Conservation (phyloP, 169 alveolate species). For the Cryptosporidium muris region DNA sequence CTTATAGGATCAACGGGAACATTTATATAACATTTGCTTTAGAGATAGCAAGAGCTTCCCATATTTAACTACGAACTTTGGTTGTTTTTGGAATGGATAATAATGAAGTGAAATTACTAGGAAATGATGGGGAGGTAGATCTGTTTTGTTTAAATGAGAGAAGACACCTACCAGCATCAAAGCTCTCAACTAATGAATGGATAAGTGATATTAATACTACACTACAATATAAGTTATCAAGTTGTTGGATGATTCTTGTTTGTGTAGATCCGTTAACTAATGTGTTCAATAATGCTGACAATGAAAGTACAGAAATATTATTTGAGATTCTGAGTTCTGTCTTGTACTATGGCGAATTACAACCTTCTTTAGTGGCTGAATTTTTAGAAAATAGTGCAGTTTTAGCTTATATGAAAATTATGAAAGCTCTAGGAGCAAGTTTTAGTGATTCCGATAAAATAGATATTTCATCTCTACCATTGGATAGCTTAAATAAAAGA, state of each 20-base stretch:
- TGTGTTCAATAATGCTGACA: too few species aligned
- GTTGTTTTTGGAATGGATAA: too few species aligned
- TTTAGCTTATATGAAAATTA: constrained; percentile 36
- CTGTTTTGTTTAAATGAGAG: constrained; percentile 2
- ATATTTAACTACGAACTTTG: too few species aligned
- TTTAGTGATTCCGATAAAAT: constrained; percentile 40
- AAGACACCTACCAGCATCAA: constrained; percentile 50
- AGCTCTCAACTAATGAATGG: constrained; percentile 18
- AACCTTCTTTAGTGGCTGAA: constrained; percentile 10
- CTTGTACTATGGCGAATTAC: constrained; percentile 14
- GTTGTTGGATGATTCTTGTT: constrained; percentile 4
- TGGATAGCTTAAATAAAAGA: constrained; percentile 10
- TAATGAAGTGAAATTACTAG: too few species aligned
- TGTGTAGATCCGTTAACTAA: too few species aligned
- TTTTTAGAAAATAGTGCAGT: constrained; percentile 55
- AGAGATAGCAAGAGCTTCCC: too few species aligned
- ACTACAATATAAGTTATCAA: constrained; percentile 56
- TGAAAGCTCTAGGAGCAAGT: constrained; percentile 17
- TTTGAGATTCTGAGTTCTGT: constrained; percentile 37
- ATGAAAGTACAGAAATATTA: constrained; percentile 3
- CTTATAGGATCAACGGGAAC: too few species aligned
- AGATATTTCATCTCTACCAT: constrained; percentile 21
- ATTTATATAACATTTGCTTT: too few species aligned
- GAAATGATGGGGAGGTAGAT: neutral
- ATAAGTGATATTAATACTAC: constrained; percentile 33